A percentile compares a stretch with the other conserved stretches of the same genome.
These are phyloP conservation scores for Lachnellula occidentalis DNA, from an alignment of 2,329 filamentous ascomycete species.

Conservation along the genomic window DNA sequence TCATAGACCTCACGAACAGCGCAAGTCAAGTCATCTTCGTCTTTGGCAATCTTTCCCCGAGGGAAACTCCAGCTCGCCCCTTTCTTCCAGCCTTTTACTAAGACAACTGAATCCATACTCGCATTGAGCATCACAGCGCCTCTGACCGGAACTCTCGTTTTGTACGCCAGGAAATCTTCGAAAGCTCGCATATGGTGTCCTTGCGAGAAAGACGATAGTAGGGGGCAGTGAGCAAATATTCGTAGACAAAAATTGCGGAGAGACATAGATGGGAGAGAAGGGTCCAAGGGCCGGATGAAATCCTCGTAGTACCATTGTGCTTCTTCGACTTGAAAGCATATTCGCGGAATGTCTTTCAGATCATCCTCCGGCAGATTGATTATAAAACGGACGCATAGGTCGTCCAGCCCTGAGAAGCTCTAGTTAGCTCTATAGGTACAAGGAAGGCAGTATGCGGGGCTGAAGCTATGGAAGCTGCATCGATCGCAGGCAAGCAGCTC, in stretches of 20 bases:
- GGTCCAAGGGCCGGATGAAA: conserved; percentile 88
- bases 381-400: conserved; percentile 95
- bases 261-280: conserved; percentile 76
- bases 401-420: conserved; percentile 71
- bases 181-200: conserved; percentile 79
- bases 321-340: conserved; percentile 98
- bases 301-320: conserved; percentile 99
- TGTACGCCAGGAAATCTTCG: conserved; percentile 89
- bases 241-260: conserved; percentile 80
- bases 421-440: conserved; percentile 15
- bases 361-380: conserved; percentile 94
- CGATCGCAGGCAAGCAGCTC: not conserved
- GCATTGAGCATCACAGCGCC: conserved; percentile 91
- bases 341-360: conserved; percentile 62
- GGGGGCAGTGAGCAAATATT: conserved; percentile 90
- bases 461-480: not conserved
- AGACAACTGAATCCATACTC: conserved; percentile 86
- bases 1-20: conserved; percentile 93
- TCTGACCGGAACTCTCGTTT: conserved; percentile 86
- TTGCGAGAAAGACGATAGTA: conserved; percentile 74
- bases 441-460: not conserved
- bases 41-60: conserved; percentile 95
- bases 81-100: conserved; percentile 98
- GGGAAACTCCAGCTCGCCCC: conserved; percentile 95
- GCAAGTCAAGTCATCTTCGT: conserved; percentile 89